Base-by-base conservation (phyloP, 805 yeast genomes). In the Brettanomyces nanus region DNA sequence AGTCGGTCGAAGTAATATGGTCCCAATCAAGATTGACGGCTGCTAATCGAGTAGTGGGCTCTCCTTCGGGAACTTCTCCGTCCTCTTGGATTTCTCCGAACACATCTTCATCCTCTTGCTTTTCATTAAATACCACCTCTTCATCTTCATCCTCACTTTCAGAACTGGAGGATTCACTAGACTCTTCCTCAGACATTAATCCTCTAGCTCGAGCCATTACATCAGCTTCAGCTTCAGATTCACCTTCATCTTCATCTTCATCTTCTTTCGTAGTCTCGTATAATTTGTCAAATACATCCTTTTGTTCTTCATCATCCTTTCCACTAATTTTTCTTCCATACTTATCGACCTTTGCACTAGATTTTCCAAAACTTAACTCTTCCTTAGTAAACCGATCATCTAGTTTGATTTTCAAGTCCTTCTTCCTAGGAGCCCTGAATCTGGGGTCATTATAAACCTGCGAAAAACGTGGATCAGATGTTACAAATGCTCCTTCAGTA, bases 1-100 rank as follows among this genome's bases (percentile, higher is more conserved):
- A 64, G 56, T 92, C 97, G 4, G 75, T 75, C 1, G 97, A 83
- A 33, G 76, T 73, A n/a, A 92, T 71, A 53, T 92, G 84, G 51
- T 92, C 98, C 98, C 98, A 92, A 56, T 92, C 98, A 73, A 92
- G 67, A 53, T 92, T 92, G 22, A 92, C 97, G 1, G 81, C 95
- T 0, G 98, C 98, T 52, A 92, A 68, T 5, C 84, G 66, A 25
- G 64, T 65, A 1, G 95, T 69, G 22, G 95, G 95, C 2, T 90
- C 96, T 33, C 95, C 94, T 36, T 77, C 80, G 35, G 84, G 87
- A n/a, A 92, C 83, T 37, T 74, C 71, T 47, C 74, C 83, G 10
- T 31, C 33, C 4, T 18, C 25, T 6, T 32, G 10, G 6, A 9
- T 15, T 5, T 19, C 6, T 9, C 68, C 48, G 45, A 77, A 83